These are phyloP conservation scores for Trichosporon sp. DNA, from an alignment of 1,284 basidiomycete genomes.

Conservation along the genomic window DNA sequence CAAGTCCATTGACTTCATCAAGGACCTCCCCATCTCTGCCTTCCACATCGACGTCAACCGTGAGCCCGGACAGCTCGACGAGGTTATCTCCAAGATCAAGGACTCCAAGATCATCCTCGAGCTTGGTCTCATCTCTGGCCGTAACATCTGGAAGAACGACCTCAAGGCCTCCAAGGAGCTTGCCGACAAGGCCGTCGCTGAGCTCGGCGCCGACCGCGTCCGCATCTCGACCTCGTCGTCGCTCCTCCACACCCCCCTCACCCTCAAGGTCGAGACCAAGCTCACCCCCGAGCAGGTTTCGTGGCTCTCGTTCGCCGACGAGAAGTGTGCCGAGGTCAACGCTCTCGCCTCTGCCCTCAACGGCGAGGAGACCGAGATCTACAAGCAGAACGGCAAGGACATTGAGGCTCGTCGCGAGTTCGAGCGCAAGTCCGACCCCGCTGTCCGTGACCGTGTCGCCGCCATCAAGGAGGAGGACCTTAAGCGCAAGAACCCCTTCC, in stretches of 20 bases:
- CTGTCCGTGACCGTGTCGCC: constrained; percentile 92
- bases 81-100: constrained; percentile 81
- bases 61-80: constrained; percentile 85
- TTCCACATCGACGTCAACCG: constrained; percentile 98
- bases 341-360: constrained; percentile 81
- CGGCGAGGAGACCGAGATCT: constrained; percentile 71
- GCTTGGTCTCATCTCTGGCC: constrained; percentile 94
- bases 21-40: constrained; percentile 89
- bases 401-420: constrained; percentile 96
- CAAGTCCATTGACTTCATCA: constrained; percentile 83
- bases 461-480: constrained; percentile 86
- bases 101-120: constrained; percentile 79
- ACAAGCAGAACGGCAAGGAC: constrained; percentile 86
- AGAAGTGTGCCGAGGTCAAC: constrained; percentile 93
- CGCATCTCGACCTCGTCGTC: constrained; percentile 95
- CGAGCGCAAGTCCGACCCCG: constrained; percentile 91
- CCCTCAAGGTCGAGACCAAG: constrained; percentile 89
- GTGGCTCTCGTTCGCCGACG: constrained; percentile 98
- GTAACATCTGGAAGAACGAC: constrained; percentile 99
- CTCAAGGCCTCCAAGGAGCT: constrained; percentile 79
- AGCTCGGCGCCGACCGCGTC: constrained; percentile 82
- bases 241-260: constrained; percentile 97
- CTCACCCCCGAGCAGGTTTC: constrained; percentile 87
- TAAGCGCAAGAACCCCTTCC: constrained; percentile 88
- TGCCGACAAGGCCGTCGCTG: constrained; percentile 81